phyloP scores from a whole-genome alignment of 257 asterid species.

The Solanum bukasovii region DNA sequence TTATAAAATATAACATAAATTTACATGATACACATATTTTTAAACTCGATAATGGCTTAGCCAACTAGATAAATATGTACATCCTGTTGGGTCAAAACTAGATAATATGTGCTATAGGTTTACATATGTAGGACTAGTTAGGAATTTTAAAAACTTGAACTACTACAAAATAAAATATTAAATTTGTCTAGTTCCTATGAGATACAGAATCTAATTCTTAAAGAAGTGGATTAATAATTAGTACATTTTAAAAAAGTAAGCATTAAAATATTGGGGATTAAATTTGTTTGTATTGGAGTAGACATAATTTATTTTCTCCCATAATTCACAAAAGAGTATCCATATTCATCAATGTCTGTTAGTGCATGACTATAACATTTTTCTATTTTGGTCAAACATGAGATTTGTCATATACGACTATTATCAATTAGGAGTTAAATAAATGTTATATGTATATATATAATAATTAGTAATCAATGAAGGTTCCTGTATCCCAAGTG shows the following conservation, averaged over 20 bases:
- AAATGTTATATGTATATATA: background rate
- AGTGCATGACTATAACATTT: background rate
- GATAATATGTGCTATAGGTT: no score
- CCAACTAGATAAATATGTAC: background rate
- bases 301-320: background rate
- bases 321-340: background rate
- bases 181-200: background rate
- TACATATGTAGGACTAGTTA: background rate
- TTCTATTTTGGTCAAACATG: conserved; percentile 2
- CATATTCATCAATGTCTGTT: background rate
- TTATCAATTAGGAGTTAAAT: background rate
- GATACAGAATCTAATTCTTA: background rate
- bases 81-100: no score
- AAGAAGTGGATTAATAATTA: background rate
- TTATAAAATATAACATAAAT: background rate
- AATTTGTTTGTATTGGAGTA: background rate
- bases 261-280: background rate
- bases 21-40: background rate
- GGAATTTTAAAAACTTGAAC: background rate
- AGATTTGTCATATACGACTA: background rate
- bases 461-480: background rate
- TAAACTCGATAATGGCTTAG: background rate
- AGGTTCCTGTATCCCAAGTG: background rate
- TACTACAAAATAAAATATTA: background rate
- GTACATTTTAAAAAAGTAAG: background rate